Percentiles rank a stretch among this genome's conserved stretches.
Conservation (phyloP, 2,329 filamentous ascomycete species). For the Coleophoma cylindrospora region DNA sequence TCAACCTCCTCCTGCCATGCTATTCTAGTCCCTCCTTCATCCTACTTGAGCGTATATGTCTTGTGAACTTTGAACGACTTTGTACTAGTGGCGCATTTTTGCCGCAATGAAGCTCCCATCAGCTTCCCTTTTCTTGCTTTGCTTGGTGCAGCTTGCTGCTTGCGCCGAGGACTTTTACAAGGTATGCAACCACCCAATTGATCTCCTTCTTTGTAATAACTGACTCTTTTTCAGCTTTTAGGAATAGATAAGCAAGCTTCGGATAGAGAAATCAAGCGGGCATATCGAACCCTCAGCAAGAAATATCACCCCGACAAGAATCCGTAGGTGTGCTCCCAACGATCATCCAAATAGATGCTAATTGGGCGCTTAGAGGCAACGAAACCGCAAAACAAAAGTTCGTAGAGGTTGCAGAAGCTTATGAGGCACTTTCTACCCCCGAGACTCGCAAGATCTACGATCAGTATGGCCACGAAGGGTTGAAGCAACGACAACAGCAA, state of each 20-base stretch:
- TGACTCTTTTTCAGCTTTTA: constrained; percentile 53
- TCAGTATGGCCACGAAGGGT: constrained; percentile 84
- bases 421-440: constrained; percentile 80
- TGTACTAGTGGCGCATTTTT: constrained; percentile 12
- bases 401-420: constrained; percentile 89
- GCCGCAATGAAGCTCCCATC: constrained; percentile 45
- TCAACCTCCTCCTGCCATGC: background rate
- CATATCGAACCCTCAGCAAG: constrained; percentile 88
- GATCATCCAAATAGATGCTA: background rate
- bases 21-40: background rate
- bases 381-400: constrained; percentile 82
- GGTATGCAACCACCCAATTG: constrained; percentile 34
- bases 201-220: constrained; percentile 1
- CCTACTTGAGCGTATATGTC: background rate
- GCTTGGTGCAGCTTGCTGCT: constrained; percentile 47
- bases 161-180: constrained; percentile 77
- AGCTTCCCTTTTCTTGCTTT: constrained; percentile 46
- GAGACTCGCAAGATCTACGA: constrained; percentile 88
- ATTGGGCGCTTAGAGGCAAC: constrained; percentile 54
- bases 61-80: background rate
- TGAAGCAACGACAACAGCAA: constrained; percentile 76
- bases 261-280: constrained; percentile 87
- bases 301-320: constrained; percentile 99
- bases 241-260: constrained; percentile 74
- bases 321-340: constrained; percentile 55